phyloP scores from a whole-genome alignment of 2,329 filamentous ascomycete species.

The Aspergillus aculeatus region DNA sequence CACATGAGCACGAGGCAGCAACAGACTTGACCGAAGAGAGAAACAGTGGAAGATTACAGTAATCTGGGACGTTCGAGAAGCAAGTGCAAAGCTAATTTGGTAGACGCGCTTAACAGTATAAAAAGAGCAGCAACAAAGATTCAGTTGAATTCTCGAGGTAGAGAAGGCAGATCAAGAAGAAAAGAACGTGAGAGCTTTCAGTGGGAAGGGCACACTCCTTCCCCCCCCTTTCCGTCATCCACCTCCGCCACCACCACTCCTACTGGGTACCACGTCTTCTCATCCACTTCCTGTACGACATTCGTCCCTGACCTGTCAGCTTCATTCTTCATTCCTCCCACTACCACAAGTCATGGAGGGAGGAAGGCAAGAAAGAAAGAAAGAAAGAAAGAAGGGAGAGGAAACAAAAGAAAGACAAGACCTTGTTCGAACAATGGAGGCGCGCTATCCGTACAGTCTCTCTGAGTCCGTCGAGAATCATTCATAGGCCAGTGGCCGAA shows the following conservation, averaged over 20 bases:
- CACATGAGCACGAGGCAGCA: not conserved
- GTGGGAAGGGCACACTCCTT: not conserved
- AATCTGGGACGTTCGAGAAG: not conserved
- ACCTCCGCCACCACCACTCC: not conserved
- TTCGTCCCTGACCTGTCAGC: not conserved
- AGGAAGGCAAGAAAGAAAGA: not conserved
- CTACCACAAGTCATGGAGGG: not conserved
- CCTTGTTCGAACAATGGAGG: constrained; percentile 4
- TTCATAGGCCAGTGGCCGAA: constrained; percentile 9
- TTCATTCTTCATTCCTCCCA: not conserved
- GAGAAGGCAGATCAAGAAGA: not conserved
- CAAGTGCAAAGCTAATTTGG: not conserved
- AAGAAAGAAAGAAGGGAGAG: not conserved
- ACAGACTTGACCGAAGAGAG: not conserved
- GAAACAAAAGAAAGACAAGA: not conserved
- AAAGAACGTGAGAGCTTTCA: not conserved
- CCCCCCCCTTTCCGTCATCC: not conserved
- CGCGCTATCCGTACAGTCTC: constrained; percentile 11
- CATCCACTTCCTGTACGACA: not conserved
- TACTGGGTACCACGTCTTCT: not conserved
- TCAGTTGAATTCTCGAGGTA: not conserved
- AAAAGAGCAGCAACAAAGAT: not conserved
- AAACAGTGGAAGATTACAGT: not conserved
- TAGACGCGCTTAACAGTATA: constrained; percentile 4
- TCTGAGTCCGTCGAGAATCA: constrained; percentile 15